phyloP scores from a whole-genome alignment of 2,329 filamentous ascomycete species.

The Colletotrichum sp. region DNA sequence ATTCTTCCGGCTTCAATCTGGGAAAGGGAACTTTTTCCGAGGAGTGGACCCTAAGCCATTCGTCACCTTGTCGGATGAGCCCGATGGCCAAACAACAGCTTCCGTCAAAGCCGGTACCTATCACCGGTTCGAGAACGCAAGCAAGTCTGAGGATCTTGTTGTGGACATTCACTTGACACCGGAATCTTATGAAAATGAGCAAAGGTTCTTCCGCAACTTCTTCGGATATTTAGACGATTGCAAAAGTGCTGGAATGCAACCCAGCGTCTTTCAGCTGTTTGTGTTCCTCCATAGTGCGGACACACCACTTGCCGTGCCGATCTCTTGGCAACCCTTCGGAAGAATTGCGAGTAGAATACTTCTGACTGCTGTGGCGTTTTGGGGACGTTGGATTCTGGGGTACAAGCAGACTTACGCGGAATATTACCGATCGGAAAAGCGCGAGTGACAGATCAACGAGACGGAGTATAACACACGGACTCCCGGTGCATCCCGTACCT shows the following conservation, averaged over 20 bases:
- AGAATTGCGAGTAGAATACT: conserved; percentile 14
- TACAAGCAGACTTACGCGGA: conserved; percentile 18
- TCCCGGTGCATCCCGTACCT: background rate
- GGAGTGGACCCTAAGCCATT: conserved; percentile 16
- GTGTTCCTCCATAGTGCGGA: conserved; percentile 26
- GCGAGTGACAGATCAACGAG: background rate
- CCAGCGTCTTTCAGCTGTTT: conserved; percentile 27
- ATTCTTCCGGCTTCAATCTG: conserved; percentile 21
- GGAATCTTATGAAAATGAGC: conserved; percentile 25
- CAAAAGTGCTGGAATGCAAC: conserved; percentile 11
- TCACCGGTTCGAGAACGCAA: conserved; percentile 28
- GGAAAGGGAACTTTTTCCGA: conserved; percentile 22
- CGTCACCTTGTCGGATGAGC: conserved; percentile 13
- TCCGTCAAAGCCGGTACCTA: conserved; percentile 17
- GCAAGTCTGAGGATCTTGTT: conserved; percentile 19
- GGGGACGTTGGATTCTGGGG: conserved; percentile 18
- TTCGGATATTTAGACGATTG: conserved; percentile 30
- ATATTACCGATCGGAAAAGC: conserved; percentile 19
- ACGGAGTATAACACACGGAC: background rate
- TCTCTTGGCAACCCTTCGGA: conserved; percentile 17
- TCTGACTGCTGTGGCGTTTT: background rate
- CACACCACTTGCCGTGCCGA: conserved; percentile 24
- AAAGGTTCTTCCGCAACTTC: conserved; percentile 29
- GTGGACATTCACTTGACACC: conserved; percentile 26
- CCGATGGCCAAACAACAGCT: conserved; percentile 7